Evolutionary conservation across 108 stramenopile genomes (phyloP), one percentile per base, ranked within the genome.

Genomic region (Fragilariopsis cylindrus): DNA sequence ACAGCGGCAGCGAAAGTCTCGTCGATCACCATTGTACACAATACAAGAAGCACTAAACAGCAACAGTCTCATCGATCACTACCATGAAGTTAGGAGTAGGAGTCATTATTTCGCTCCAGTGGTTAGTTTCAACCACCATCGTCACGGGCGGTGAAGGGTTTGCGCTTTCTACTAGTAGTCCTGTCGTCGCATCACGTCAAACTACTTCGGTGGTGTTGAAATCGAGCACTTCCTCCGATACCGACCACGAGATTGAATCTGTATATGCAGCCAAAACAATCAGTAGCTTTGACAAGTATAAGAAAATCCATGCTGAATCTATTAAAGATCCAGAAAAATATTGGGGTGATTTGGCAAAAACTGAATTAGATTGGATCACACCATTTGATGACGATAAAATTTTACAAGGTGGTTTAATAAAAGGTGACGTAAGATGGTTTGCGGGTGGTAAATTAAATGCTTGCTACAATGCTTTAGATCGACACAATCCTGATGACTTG

Each of bases 381-480:
- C 91, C 91, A 39, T 91, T 86, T 41, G 77, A 76, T n/a, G 19
- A 67, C n/a, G 44, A 60, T 50, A 45, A 55, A 30, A 73, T 76
- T 12, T 55, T 84, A 39, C 70, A 82, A 66, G 94, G 89, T 15
- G 57, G 57, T 54, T 84, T 92, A 42, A 45, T 73, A 39, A 67
- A 85, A 3, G 94, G 94, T 40, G 82, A 83, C 60, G 87, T 92
- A 9, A 70, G 82, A 13, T 95, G 88, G 89, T 95, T 95, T 70
- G 80, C 80, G 5, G 94, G 91, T 19, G 97, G 94, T 2, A 88
- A 93, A 63, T 50, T 95, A 21, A 97, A 97, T 76, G 73, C 90
- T 12, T 82, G 81, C 73, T 92, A 93, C 89, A 97, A 97, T 55
- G 92, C 92, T 16, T 71, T 97, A 6, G 96, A 97, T 75, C 82